Evolutionary conservation across 23 red algal species (phyloP).

Genomic region (Gracilaria gracilis): DNA sequence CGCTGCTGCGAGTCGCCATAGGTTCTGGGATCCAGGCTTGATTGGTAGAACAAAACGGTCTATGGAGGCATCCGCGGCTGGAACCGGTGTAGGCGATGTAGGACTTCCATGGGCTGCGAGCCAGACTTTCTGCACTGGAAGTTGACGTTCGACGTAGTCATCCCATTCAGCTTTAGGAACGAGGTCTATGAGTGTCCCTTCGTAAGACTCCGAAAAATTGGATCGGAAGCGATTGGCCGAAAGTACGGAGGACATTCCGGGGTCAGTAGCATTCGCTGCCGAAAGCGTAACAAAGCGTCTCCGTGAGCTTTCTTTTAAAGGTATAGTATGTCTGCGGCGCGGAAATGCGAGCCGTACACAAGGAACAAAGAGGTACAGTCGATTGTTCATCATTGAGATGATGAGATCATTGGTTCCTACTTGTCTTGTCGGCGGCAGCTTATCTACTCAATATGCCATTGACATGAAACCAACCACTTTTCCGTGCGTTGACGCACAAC

Average conservation of each 20-base stretch:
- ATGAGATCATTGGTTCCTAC: background rate
- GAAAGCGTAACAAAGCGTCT: background rate
- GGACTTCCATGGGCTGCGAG: slow-evolving; percentile 35
- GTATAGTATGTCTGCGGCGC: background rate
- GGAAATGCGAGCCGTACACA: slow-evolving; percentile 2
- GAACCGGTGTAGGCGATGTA: slow-evolving; percentile 51
- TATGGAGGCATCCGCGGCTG: slow-evolving; percentile 43
- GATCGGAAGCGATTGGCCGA: slow-evolving; percentile 54
- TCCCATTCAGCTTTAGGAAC: slow-evolving; percentile 40
- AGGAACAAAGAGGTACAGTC: slow-evolving; percentile 1
- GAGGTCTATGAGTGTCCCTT: slow-evolving; percentile 43
- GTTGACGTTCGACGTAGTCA: slow-evolving; percentile 41
- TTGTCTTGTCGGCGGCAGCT: background rate
- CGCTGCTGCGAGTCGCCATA: slow-evolving; percentile 56
- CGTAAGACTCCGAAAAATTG: slow-evolving; percentile 25
- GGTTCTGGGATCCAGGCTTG: slow-evolving; percentile 31
- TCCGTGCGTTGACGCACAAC: too few species aligned
- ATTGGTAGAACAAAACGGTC: slow-evolving; percentile 46
- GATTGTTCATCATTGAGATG: background rate
- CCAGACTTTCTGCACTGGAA: slow-evolving; percentile 23
- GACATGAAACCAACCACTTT: background rate
- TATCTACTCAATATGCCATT: background rate
- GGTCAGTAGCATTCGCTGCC: slow-evolving; percentile 30
- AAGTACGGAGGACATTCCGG: slow-evolving; percentile 53
- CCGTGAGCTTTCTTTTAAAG: background rate